Evolutionary conservation across 495 filamentous ascomycete genomes (phyloP).

Genomic region (Penicillium turbatum): DNA sequence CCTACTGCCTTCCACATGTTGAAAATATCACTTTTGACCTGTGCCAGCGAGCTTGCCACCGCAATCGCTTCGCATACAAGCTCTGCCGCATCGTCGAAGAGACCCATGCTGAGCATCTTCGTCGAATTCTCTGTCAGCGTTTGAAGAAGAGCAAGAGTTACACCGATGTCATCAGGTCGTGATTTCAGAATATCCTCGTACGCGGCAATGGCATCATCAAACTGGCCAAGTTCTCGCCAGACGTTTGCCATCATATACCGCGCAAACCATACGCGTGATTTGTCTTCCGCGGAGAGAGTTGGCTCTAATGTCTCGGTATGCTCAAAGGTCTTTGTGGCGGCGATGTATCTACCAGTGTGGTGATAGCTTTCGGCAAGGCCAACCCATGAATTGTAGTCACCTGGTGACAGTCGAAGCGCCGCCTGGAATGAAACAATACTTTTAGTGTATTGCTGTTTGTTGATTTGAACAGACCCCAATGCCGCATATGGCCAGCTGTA

Average conservation of each 20-base stretch:
- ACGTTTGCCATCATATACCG: slow-evolving; percentile 97
- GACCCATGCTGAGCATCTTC: slow-evolving; percentile 70
- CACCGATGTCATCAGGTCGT: slow-evolving; percentile 74
- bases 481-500: slow-evolving; percentile 97
- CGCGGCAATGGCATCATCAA: slow-evolving; percentile 70
- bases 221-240: slow-evolving; percentile 83
- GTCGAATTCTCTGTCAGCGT: slow-evolving; percentile 77
- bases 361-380: slow-evolving; percentile 95
- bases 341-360: slow-evolving; percentile 85
- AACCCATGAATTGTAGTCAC: slow-evolving; percentile 92
- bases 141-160: slow-evolving; percentile 80
- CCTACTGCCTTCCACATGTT: slow-evolving; percentile 92
- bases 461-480: slow-evolving; percentile 91
- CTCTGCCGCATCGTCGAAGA: slow-evolving; percentile 74
- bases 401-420: slow-evolving; percentile 75
- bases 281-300: slow-evolving; percentile 34
- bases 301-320: slow-evolving; percentile 67
- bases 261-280: slow-evolving; percentile 81
- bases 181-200: slow-evolving; percentile 66
- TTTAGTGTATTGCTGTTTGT: slow-evolving; percentile 83
- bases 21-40: slow-evolving; percentile 62
- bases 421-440: slow-evolving; percentile 88
- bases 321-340: slow-evolving; percentile 85
- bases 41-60: slow-evolving; percentile 48
- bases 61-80: slow-evolving; percentile 58